Percentiles rank a stretch among this genome's conserved stretches.
Conservation (phyloP, 1,284 basidiomycete species). For the Rhodotorula sp. region DNA sequence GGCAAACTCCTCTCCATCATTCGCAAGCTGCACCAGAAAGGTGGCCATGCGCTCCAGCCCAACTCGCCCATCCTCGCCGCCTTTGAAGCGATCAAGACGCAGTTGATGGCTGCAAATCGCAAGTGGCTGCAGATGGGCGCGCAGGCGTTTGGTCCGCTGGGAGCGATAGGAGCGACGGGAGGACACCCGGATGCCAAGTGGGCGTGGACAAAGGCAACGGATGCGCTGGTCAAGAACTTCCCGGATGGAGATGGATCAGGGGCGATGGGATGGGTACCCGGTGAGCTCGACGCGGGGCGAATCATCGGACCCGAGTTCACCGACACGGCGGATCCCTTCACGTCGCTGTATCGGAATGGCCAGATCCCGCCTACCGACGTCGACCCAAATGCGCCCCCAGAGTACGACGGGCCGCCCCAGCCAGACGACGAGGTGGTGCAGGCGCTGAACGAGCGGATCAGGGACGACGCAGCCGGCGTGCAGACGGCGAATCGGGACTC, state of each 20-base stretch:
- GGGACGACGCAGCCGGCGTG: slow-evolving; percentile 6
- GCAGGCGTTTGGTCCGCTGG: slow-evolving; percentile 34
- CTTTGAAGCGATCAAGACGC: slow-evolving; percentile 35
- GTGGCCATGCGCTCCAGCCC: not conserved
- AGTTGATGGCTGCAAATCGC: slow-evolving; percentile 28
- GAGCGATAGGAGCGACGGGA: slow-evolving; percentile 30
- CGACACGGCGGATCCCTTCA: slow-evolving; percentile 11
- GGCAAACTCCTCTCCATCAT: slow-evolving; percentile 37
- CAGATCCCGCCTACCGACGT: not conserved
- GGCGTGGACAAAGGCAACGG: slow-evolving; percentile 39
- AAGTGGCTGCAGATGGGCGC: slow-evolving; percentile 28
- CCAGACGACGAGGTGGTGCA: slow-evolving; percentile 13
- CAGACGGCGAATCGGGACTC: slow-evolving; percentile 6
- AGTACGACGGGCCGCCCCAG: slow-evolving; percentile 25
- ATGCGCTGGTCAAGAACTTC: slow-evolving; percentile 34
- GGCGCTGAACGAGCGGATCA: slow-evolving; percentile 16
- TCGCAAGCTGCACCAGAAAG: slow-evolving; percentile 19
- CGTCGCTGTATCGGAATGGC: not conserved
- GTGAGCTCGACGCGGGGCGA: slow-evolving; percentile 27
- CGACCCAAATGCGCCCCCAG: slow-evolving; percentile 7
- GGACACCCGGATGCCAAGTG: slow-evolving; percentile 16
- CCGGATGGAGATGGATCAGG: slow-evolving; percentile 6
- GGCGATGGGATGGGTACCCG: not conserved
- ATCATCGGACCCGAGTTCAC: slow-evolving; percentile 10
- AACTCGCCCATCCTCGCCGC: slow-evolving; percentile 22